phyloP scores from a whole-genome alignment of 352 stramenopile species.

The Pythium brassicae region DNA sequence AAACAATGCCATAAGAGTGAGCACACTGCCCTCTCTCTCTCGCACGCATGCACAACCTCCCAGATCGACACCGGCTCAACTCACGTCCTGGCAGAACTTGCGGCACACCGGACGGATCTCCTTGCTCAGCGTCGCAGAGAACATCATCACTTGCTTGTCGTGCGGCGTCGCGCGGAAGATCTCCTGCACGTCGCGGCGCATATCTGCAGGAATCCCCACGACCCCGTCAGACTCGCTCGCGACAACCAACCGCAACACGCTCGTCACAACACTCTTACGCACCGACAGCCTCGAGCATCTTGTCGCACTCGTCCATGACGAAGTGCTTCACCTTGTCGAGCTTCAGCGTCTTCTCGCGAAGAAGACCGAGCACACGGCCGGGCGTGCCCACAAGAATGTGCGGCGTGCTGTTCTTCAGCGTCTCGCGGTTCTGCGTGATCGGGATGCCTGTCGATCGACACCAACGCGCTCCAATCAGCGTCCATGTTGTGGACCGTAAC shows the following conservation, averaged over 20 bases:
- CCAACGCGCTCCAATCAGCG: neutral
- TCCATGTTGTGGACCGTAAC: conserved; percentile 2
- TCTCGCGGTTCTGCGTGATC: conserved; percentile 94
- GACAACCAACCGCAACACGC: neutral
- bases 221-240: neutral
- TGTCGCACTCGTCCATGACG: conserved; percentile 99
- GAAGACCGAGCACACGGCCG: conserved; percentile 89
- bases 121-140: conserved; percentile 98
- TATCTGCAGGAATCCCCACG: conserved; percentile 67
- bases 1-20: neutral
- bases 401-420: conserved; percentile 95
- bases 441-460: conserved; percentile 62
- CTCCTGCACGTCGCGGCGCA: conserved; percentile 98
- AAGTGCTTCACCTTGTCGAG: conserved; percentile 99
- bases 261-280: conserved; percentile 16
- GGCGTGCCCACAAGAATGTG: conserved; percentile 99
- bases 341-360: conserved; percentile 96
- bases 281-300: conserved; percentile 97
- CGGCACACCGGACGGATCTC: conserved; percentile 98
- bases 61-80: conserved; percentile 18
- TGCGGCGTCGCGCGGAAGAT: conserved; percentile 99
- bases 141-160: conserved; percentile 99
- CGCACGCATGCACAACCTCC: too few species aligned
- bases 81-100: conserved; percentile 99
- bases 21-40: neutral